Percentiles rank a stretch among this genome's conserved stretches.
These are phyloP conservation scores for Solanum microdontum DNA, from an alignment of 257 asterid species.

Conservation along the genomic window DNA sequence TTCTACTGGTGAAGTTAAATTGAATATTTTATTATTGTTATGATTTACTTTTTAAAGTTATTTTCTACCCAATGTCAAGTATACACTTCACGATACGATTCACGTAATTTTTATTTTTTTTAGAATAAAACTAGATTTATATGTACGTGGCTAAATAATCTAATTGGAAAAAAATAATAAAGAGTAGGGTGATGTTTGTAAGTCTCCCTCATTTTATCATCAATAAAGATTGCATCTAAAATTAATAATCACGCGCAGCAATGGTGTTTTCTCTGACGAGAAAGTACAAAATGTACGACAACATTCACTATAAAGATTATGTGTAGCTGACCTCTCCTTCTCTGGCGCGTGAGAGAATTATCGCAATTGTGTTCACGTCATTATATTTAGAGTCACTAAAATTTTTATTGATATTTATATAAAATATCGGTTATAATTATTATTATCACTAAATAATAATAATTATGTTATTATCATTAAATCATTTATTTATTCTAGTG, in stretches of 20 bases:
- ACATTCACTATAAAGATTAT: background rate
- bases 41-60: background rate
- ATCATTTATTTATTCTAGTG: background rate
- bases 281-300: background rate
- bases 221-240: background rate
- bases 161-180: background rate
- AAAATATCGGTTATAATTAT: accelerated
- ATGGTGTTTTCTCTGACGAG: background rate
- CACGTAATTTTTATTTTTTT: background rate
- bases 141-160: background rate
- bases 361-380: no score
- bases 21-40: no score
- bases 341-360: slow-evolving; percentile 9
- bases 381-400: no score
- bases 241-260: slow-evolving; percentile 18
- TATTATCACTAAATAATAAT: no score
- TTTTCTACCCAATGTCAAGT: background rate
- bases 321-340: background rate
- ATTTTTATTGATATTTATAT: no score
- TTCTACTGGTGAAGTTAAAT: accelerated
- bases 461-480: background rate
- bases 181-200: background rate
- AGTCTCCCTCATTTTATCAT: background rate
- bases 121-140: background rate
- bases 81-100: background rate